These are phyloP conservation scores for Daldinia vernicosa DNA, from an alignment of 495 filamentous ascomycete species.

Conservation along the genomic window DNA sequence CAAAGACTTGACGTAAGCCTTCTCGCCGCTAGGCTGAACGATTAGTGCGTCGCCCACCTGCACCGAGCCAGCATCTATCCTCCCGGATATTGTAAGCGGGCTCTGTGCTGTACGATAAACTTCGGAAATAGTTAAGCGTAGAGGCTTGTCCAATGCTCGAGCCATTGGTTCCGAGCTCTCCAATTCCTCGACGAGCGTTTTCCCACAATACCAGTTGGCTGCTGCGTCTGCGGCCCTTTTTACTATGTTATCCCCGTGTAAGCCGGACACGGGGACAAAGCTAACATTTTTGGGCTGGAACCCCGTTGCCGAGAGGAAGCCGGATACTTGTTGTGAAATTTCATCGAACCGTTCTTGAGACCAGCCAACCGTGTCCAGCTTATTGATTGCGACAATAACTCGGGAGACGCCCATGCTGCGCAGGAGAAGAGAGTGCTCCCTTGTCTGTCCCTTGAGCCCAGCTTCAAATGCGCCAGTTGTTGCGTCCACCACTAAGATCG, in stretches of 20 bases:
- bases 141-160: slow-evolving; percentile 76
- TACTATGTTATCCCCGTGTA: slow-evolving; percentile 86
- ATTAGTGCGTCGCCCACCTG: slow-evolving; percentile 85
- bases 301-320: slow-evolving; percentile 82
- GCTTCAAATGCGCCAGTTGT: slow-evolving; percentile 89
- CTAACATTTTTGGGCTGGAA: slow-evolving; percentile 81
- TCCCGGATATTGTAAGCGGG: slow-evolving; percentile 83
- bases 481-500: slow-evolving; percentile 92
- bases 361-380: slow-evolving; percentile 88
- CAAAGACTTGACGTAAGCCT: slow-evolving; percentile 77
- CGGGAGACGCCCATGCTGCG: slow-evolving; percentile 91
- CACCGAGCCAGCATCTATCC: slow-evolving; percentile 82
- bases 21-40: slow-evolving; percentile 81
- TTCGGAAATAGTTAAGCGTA: slow-evolving; percentile 85
- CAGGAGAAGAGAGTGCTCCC: slow-evolving; percentile 88
- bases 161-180: slow-evolving; percentile 78
- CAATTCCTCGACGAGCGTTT: slow-evolving; percentile 81
- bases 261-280: slow-evolving; percentile 89
- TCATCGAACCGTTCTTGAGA: slow-evolving; percentile 81
- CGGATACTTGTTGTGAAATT: slow-evolving; percentile 82
- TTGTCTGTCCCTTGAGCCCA: slow-evolving; percentile 91
- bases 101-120: slow-evolving; percentile 73
- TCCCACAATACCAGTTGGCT: slow-evolving; percentile 79
- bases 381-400: slow-evolving; percentile 91
- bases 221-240: slow-evolving; percentile 64